Base-by-base conservation (phyloP, 192 early-diverging fungal species). In the Coemansia sp. region DNA sequence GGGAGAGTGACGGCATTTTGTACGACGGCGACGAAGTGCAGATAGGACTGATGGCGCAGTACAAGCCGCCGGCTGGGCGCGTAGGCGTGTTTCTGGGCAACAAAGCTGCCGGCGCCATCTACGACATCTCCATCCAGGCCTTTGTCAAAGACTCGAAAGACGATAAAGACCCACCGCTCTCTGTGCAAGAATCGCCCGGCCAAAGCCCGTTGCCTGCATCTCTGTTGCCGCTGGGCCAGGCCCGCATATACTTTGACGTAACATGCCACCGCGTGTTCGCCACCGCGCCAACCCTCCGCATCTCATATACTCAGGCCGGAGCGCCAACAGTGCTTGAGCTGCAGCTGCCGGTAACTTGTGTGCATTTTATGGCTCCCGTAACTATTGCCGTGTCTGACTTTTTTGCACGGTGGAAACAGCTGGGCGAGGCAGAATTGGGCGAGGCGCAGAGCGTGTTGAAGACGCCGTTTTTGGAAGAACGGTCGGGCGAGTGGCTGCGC, bases 331-430 rank as follows among this genome's bases (percentile, higher is more conserved):
- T 71, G 0, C 65, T 92, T 10, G 85, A 87, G 59, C 75, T 98
- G 27, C 85, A 86, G 37, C 60, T 98, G 41, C 97, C 97, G 0
- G 82, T 97, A 9, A 81, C 86, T 6, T 64, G 93, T 22, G 83
- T 88, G 15, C 96, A 97, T 60, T 99, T 99, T 64, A 85, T 94
- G 65, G 90, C 93, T 24, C 89, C 90, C 1, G 91, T 94, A 11
- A 79, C 72, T 10, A 86, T 99, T 51, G 65, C 87, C 22, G 85
- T 89, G 5, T 29, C 66, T 7, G 92, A 93, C 64, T 99, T 95
- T 70, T 94, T 98, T 65, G 72, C 80, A 10, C 84, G 97, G 17
- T 99, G 97, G 97, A 89, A 89, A 71, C 96, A 98, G 79, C 91
- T 99, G 74, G 95, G 94, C 24, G 94, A 92, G 0, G 72, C 92